These are phyloP conservation scores for Rhodocollybia butyracea DNA, from an alignment of 768 basidiomycete species.

Conservation along the genomic window DNA sequence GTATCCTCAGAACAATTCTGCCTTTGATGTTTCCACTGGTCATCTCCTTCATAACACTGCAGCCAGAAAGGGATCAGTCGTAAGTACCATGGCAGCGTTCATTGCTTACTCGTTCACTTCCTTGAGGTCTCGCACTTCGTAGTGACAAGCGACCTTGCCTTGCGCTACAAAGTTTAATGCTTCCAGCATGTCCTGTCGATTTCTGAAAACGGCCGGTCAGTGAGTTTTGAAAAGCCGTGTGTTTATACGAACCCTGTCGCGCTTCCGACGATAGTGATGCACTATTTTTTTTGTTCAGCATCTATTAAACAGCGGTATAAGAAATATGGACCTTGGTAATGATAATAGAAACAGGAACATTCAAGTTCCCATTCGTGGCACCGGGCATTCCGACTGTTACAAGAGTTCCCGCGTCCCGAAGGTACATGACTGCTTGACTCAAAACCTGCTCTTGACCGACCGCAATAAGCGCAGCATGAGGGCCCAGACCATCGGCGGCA, in stretches of 20 bases:
- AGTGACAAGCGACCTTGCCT: slow-evolving; percentile 6
- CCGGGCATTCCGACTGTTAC: slow-evolving; percentile 68
- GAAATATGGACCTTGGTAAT: slow-evolving; percentile 28
- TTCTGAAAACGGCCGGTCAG: slow-evolving; percentile 32
- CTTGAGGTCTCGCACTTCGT: slow-evolving; percentile 1
- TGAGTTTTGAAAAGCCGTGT: not conserved
- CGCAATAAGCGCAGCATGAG: slow-evolving; percentile 64
- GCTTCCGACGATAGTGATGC: slow-evolving; percentile 41
- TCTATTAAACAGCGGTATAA: not conserved
- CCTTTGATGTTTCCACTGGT: slow-evolving; percentile 4
- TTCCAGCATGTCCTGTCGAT: slow-evolving; percentile 77
- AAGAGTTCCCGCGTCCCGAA: slow-evolving; percentile 64
- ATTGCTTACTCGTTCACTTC: slow-evolving; percentile 6
- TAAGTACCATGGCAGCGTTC: not conserved
- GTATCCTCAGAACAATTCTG: slow-evolving; percentile 5
- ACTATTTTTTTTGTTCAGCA: slow-evolving; percentile 20
- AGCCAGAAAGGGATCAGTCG: not conserved
- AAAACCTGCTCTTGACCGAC: slow-evolving; percentile 40
- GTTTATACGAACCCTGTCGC: slow-evolving; percentile 28
- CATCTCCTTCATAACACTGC: not conserved
- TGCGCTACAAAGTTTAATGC: slow-evolving; percentile 31
- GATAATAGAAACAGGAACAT: slow-evolving; percentile 43
- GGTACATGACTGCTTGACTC: slow-evolving; percentile 62
- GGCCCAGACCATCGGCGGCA: slow-evolving; percentile 54
- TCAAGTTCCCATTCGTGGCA: slow-evolving; percentile 42